Evolutionary conservation across 2,329 filamentous ascomycete genomes (phyloP).

Genomic region (Claviceps pusilla): DNA sequence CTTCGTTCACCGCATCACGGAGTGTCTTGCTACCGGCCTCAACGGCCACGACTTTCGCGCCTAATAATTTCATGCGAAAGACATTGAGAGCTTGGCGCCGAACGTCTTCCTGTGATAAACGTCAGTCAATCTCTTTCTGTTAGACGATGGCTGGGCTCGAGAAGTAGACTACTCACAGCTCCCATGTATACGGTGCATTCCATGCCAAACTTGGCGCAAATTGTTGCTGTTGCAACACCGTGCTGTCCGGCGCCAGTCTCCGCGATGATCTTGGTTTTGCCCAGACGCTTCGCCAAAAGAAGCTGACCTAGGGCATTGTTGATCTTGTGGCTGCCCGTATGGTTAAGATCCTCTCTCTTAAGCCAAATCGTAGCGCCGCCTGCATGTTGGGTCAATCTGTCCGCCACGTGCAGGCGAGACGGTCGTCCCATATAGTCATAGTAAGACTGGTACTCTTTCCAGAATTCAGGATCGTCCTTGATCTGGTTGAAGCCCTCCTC

Average conservation of each 20-base stretch:
- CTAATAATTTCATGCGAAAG: slow-evolving; percentile 93
- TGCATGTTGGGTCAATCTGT: slow-evolving; percentile 74
- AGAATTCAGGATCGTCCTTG: slow-evolving; percentile 77
- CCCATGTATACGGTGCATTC: slow-evolving; percentile 98
- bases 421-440: slow-evolving; percentile 96
- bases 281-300: slow-evolving; percentile 67
- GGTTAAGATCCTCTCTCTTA: slow-evolving; percentile 94
- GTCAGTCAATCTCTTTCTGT: slow-evolving; percentile 10
- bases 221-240: slow-evolving; percentile 91
- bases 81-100: slow-evolving; percentile 93
- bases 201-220: slow-evolving; percentile 97
- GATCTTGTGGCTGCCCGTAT: slow-evolving; percentile 98
- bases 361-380: slow-evolving; percentile 94
- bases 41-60: slow-evolving; percentile 82
- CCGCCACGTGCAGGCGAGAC: slow-evolving; percentile 77
- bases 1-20: slow-evolving; percentile 86
- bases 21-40: slow-evolving; percentile 77
- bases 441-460: slow-evolving; percentile 91
- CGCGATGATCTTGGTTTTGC: slow-evolving; percentile 94
- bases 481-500: slow-evolving; percentile 84
- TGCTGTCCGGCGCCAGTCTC: slow-evolving; percentile 97
- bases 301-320: slow-evolving; percentile 96
- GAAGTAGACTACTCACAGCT: slow-evolving; percentile 33
- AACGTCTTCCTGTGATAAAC: slow-evolving; percentile 57
- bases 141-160: neutral